These are phyloP conservation scores for Daldinia bambusicola DNA, from an alignment of 495 filamentous ascomycete genomes.

Conservation along the genomic window DNA sequence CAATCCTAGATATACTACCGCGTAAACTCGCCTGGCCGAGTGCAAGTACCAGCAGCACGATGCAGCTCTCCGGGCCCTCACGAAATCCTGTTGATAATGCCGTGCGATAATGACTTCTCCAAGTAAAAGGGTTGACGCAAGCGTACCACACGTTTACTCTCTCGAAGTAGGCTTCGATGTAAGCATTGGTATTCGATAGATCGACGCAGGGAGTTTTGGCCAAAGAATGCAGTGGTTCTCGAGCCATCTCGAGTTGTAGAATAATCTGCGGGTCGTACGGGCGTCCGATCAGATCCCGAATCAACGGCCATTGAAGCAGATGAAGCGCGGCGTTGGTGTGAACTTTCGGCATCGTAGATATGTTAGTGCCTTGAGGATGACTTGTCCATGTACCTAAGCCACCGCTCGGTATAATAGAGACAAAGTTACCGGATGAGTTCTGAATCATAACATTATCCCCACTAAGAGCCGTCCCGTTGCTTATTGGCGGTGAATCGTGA, in stretches of 20 bases:
- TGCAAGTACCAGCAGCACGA: slow-evolving; percentile 82
- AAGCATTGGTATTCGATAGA: slow-evolving; percentile 76
- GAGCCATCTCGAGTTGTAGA: slow-evolving; percentile 82
- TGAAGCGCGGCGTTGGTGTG: slow-evolving; percentile 83
- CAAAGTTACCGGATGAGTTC: slow-evolving; percentile 56
- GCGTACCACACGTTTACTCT: slow-evolving; percentile 87
- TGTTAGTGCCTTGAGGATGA: slow-evolving; percentile 67
- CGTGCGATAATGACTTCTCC: slow-evolving; percentile 77
- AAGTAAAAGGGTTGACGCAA: slow-evolving; percentile 83
- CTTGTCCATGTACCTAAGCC: slow-evolving; percentile 80
- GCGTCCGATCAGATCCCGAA: slow-evolving; percentile 77
- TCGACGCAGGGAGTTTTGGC: slow-evolving; percentile 71
- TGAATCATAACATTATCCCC: slow-evolving; percentile 69
- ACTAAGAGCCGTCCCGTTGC: slow-evolving; percentile 73
- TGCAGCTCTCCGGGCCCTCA: slow-evolving; percentile 81
- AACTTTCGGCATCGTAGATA: slow-evolving; percentile 84
- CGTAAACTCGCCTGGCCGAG: slow-evolving; percentile 75
- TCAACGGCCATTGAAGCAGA: slow-evolving; percentile 82
- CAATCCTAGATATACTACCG: slow-evolving; percentile 77
- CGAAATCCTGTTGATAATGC: slow-evolving; percentile 78
- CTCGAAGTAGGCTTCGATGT: slow-evolving; percentile 80
- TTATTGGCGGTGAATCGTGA: slow-evolving; percentile 73
- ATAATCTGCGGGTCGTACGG: slow-evolving; percentile 82
- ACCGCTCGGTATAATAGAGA: slow-evolving; percentile 69
- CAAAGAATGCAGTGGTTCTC: slow-evolving; percentile 74